Conservation (phyloP, 2,329 filamentous ascomycete genomes). For the Pseudohalonectria lignicola region DNA sequence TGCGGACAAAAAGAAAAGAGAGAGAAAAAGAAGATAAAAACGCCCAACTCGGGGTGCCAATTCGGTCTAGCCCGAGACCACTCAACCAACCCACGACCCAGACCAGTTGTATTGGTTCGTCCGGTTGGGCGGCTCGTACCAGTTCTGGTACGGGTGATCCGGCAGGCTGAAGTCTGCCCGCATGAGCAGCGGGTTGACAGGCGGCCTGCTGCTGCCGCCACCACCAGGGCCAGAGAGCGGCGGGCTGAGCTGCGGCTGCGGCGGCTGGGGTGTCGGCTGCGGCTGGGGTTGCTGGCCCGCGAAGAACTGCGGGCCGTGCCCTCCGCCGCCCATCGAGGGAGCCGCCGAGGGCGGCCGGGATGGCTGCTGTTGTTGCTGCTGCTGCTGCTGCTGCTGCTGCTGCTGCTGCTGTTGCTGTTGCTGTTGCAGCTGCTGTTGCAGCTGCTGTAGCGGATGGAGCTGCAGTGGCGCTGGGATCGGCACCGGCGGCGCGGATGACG, state of each 20-base stretch:
- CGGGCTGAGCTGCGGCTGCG: slow-evolving; percentile 4
- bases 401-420: background rate
- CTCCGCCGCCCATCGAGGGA: slow-evolving; percentile 7
- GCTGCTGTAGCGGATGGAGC: slow-evolving; percentile 8
- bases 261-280: slow-evolving; percentile 3
- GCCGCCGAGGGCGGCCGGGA: slow-evolving; percentile 14
- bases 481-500: too few relatives aligned
- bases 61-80: too few relatives aligned
- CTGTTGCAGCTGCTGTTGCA: slow-evolving; percentile 3
- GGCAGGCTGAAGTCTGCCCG: slow-evolving; percentile 64
- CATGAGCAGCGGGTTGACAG: slow-evolving; percentile 58
- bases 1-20: too few relatives aligned
- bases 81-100: slow-evolving; percentile 2
- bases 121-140: slow-evolving; percentile 61
- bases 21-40: too few relatives aligned
- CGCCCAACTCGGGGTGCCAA: too few relatives aligned
- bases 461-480: too few relatives aligned
- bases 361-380: slow-evolving; percentile 2
- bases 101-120: slow-evolving; percentile 5
- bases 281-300: background rate
- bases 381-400: background rate
- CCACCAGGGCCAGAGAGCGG: too few relatives aligned
- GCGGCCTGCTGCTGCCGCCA: slow-evolving; percentile 15
- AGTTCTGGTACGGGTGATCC: slow-evolving; percentile 71
- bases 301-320: background rate